A percentile compares a stretch with the other conserved stretches of the same genome.
These are phyloP conservation scores for Candida ponderosae DNA, from an alignment of 805 yeast species.

Conservation along the genomic window DNA sequence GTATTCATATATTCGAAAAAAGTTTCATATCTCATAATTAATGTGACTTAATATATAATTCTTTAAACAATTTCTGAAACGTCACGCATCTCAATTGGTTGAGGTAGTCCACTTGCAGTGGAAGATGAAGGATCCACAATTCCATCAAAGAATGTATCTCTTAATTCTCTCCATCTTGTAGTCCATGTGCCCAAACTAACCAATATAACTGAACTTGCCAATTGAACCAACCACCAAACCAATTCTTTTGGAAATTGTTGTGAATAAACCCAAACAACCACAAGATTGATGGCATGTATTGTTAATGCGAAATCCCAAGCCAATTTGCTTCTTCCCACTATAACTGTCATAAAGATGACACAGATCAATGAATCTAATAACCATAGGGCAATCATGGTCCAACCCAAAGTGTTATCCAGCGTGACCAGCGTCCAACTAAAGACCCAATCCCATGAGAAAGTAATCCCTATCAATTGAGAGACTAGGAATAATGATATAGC, in stretches of 20 bases:
- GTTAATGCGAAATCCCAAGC: conserved; percentile 98
- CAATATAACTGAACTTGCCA: conserved; percentile 57
- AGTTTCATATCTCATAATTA: no score
- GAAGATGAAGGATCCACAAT: conserved; percentile 41
- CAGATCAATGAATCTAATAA: conserved; percentile 74
- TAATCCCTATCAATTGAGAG: conserved; percentile 63
- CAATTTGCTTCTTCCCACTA: conserved; percentile 86
- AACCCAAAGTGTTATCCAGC: conserved; percentile 71
- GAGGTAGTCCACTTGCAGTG: neutral
- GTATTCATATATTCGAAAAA: no score
- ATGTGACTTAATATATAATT: no score
- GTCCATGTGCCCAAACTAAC: conserved; percentile 83
- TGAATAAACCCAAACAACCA: conserved; percentile 60
- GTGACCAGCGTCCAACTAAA: conserved; percentile 76
- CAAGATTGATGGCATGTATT: conserved; percentile 70
- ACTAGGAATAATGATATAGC: conserved; percentile 54
- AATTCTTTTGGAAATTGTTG: conserved; percentile 61
- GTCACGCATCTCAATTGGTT: neutral
- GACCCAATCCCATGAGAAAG: conserved; percentile 59
- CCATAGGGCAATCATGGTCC: conserved; percentile 72
- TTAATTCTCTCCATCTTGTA: conserved; percentile 84
- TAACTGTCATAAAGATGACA: conserved; percentile 74
- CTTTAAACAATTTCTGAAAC: neutral
- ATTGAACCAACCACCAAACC: conserved; percentile 82
- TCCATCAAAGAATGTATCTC: conserved; percentile 86